Conservation (phyloP, 768 basidiomycete species). For the Coprinellus aureogranulatus region DNA sequence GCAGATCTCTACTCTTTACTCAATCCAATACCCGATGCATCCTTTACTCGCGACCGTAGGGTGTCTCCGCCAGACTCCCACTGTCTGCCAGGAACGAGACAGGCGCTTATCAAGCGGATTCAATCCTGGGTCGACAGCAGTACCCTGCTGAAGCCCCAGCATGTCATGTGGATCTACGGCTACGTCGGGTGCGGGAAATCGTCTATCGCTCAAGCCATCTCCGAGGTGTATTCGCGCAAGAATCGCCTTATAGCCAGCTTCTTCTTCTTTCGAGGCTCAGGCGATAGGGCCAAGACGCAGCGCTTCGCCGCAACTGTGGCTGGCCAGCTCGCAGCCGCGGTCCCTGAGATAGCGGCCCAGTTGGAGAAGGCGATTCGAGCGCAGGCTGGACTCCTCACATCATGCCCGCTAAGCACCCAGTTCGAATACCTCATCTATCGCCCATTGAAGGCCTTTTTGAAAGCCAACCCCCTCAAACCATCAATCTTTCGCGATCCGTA, state of each 20-base stretch:
- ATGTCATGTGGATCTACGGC: conserved; percentile 2
- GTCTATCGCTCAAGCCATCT: neutral
- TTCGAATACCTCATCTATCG: neutral
- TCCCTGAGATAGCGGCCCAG: neutral
- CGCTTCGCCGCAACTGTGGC: conserved; percentile 1
- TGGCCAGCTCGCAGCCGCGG: conserved; percentile 1
- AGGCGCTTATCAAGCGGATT: neutral
- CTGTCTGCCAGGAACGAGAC: neutral
- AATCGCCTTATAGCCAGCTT: neutral
- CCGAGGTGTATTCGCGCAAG: neutral
- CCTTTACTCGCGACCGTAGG: neutral
- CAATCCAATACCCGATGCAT: neutral
- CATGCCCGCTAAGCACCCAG: neutral
- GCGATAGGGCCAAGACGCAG: neutral
- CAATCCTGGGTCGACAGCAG: neutral
- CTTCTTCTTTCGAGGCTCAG: conserved; percentile 8
- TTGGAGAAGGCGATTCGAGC: neutral
- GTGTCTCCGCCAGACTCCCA: neutral
- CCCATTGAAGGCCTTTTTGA: neutral
- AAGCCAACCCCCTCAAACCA: neutral
- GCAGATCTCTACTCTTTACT: neutral
- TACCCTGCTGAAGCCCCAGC: neutral
- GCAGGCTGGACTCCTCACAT: neutral
- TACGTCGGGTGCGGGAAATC: conserved; percentile 4
- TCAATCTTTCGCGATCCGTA: neutral